Evolutionary conservation across 2,329 filamentous ascomycete genomes (phyloP), one percentile per base, ranked within the genome.

Genomic region (Paraphaeosphaeria minitans): DNA sequence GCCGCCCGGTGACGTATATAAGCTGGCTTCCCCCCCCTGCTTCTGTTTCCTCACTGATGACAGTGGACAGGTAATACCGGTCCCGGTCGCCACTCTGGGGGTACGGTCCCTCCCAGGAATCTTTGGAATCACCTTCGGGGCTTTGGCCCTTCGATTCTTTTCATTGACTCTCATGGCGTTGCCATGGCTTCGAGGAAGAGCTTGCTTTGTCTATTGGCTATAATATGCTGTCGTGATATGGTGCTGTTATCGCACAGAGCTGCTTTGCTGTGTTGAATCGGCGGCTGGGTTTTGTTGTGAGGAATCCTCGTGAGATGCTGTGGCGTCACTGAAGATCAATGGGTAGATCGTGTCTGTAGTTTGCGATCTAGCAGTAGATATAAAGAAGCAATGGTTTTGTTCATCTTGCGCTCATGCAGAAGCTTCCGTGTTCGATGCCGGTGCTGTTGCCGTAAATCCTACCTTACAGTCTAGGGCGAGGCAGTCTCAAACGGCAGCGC

Each of bases 41-140:
- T 16, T 37, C 9, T 12, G 4, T 16, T 16, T 37, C 14, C 35
- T 37, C 35, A 37, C n/a, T n/a, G n/a, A n/a, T n/a, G n/a, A n/a
- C n/a, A n/a, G n/a, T n/a, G n/a, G n/a, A n/a, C n/a, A n/a, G n/a
- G n/a, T n/a, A n/a, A n/a, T n/a, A n/a, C n/a, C n/a, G n/a, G n/a
- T n/a, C n/a, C n/a, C n/a, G n/a, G n/a, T n/a, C n/a, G n/a, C n/a
- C n/a, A n/a, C n/a, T n/a, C n/a, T n/a, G n/a, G n/a, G n/a, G n/a
- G n/a, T n/a, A n/a, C n/a, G n/a, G n/a, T n/a, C n/a, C n/a, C 35
- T 37, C 21, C 43, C 46, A 39, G 46, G 53, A 55, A 55, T 55
- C 49, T 46, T 55, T 55, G 35, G 10, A 27, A 3, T 9, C 21
- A 13, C 21, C 50, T 13, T 24, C 16, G 16, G 19, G n/a, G 19